A percentile compares a stretch with the other conserved stretches of the same genome.
Evolutionary conservation across 306 rosid species (phyloP).

Genomic region (Senna siamea): DNA sequence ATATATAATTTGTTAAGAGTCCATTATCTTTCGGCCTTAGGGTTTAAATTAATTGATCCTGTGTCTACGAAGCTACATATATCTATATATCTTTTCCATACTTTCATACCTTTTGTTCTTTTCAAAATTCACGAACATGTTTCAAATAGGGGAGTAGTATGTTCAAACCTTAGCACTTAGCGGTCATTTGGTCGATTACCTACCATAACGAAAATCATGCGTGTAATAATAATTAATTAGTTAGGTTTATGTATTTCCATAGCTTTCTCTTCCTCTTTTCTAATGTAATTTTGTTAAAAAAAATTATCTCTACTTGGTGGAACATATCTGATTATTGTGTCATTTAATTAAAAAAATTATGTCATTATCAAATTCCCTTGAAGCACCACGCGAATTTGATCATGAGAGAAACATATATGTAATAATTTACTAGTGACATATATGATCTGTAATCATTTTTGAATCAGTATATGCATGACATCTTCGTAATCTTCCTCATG

Average conservation of each 20-base stretch:
- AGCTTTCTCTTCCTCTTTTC: not conserved
- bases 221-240: not conserved
- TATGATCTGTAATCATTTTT: too few species aligned
- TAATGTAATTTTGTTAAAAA: too few species aligned
- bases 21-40: conserved; percentile 11
- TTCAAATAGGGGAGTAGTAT: not conserved
- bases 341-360: too few species aligned
- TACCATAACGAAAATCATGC: conserved; percentile 45
- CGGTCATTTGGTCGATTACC: conserved; percentile 44
- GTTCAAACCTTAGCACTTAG: conserved; percentile 23
- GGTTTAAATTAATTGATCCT: not conserved
- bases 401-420: too few species aligned
- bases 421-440: too few species aligned
- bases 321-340: too few species aligned
- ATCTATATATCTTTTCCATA: conserved; percentile 26
- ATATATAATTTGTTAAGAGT: conserved; percentile 32
- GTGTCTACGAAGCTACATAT: not conserved
- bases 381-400: too few species aligned
- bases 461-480: conserved; percentile 11
- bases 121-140: not conserved
- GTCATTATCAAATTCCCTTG: too few species aligned
- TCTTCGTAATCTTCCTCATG: conserved; percentile 17
- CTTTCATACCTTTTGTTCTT: not conserved
- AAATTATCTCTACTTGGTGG: too few species aligned
- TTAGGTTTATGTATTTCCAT: too few species aligned